A percentile compares a stretch with the other conserved stretches of the same genome.
Conservation (phyloP, 805 yeast genomes). For the Candida broadrunensis region DNA sequence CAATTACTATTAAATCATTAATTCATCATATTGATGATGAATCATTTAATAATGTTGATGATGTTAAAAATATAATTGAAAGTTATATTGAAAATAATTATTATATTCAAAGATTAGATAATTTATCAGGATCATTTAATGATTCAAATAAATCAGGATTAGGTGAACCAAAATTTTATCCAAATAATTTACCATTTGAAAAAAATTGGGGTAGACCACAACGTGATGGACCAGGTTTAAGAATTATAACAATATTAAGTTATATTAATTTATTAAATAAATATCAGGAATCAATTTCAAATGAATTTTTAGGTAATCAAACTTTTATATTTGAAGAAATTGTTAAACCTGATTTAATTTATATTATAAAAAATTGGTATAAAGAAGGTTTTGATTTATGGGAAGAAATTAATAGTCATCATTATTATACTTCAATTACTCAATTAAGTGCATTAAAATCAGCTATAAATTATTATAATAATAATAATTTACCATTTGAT, state of each 20-base stretch:
- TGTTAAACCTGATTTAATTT: constrained; percentile 68
- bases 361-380: constrained; percentile 60
- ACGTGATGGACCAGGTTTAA: constrained; percentile 88
- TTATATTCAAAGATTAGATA: constrained; percentile 60
- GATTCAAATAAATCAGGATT: constrained; percentile 47
- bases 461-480: constrained; percentile 42
- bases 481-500: constrained; percentile 17
- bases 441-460: constrained; percentile 66
- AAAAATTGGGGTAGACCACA: constrained; percentile 93
- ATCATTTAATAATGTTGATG: constrained; percentile 6
- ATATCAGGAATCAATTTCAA: constrained; percentile 18
- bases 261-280: constrained; percentile 46
- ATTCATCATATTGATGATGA: constrained; percentile 29
- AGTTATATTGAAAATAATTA: constrained; percentile 60
- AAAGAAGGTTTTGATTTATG: constrained; percentile 78
- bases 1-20: constrained; percentile 69
- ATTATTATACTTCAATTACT: constrained; percentile 74
- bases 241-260: constrained; percentile 61
- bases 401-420: constrained; percentile 81
- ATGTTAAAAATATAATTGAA: constrained; percentile 35
- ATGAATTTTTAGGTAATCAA: constrained; percentile 20
- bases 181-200: constrained; percentile 60
- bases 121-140: constrained; percentile 63
- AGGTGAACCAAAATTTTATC: constrained; percentile 88
- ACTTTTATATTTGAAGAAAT: constrained; percentile 49